Conservation (phyloP, 2,329 filamentous ascomycete genomes). For the Exophiala sp. region DNA sequence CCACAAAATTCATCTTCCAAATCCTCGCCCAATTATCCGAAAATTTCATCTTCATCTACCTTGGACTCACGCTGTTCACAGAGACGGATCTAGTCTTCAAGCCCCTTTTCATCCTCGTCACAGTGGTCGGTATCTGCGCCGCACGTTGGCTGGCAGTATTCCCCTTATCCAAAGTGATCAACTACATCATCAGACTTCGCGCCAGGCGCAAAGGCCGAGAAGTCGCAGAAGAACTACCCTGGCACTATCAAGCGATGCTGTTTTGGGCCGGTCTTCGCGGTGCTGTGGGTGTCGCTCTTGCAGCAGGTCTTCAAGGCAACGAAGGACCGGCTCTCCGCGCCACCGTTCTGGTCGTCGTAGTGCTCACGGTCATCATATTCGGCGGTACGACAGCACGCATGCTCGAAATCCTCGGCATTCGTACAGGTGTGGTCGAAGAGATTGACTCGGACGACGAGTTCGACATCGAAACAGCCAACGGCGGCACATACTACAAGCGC, state of each 20-base stretch:
- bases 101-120: constrained; percentile 90
- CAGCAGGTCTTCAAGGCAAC: constrained; percentile 77
- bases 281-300: constrained; percentile 90
- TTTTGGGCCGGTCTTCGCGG: constrained; percentile 97
- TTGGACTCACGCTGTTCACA: constrained; percentile 91
- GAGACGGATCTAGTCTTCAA: constrained; percentile 86
- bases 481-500: constrained; percentile 76
- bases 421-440: constrained; percentile 93
- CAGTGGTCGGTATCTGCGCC: constrained; percentile 84
- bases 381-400: constrained; percentile 95
- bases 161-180: constrained; percentile 82
- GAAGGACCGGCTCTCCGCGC: constrained; percentile 82
- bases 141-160: constrained; percentile 94
- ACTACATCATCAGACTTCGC: constrained; percentile 86
- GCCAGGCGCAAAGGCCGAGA: constrained; percentile 73
- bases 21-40: constrained; percentile 91
- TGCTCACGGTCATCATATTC: constrained; percentile 97
- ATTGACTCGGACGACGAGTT: constrained; percentile 98
- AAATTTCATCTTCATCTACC: constrained; percentile 99
- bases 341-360: constrained; percentile 95
- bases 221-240: constrained; percentile 81
- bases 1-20: constrained; percentile 96
- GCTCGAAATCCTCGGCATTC: constrained; percentile 95
- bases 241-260: constrained; percentile 98
- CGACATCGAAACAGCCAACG: constrained; percentile 77